Base-by-base conservation (phyloP, 1,284 basidiomycete genomes). In the Phellopilus nigrolimitatus region DNA sequence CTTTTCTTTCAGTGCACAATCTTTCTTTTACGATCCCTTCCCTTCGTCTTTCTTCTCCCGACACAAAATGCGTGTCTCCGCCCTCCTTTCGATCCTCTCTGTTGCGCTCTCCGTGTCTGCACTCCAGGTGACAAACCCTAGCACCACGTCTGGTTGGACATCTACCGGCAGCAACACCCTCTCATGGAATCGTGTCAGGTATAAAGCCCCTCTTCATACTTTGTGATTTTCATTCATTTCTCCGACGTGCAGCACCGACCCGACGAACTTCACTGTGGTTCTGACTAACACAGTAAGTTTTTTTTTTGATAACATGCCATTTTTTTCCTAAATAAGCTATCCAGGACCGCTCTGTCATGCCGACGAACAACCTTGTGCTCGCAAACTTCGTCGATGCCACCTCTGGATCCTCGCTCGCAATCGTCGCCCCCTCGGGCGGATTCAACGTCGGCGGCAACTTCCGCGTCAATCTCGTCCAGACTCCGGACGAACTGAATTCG, bases 381-480 rank as follows among this genome's bases (percentile, higher is more conserved):
- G 66, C 66, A 22, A 69, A 76, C 22, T 60, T 72, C 22, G 77
- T 84, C 40, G 69, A 76, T 47, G 77, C 74, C 17, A 68, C 64
- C 31, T 47, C 62, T 1, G 64, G 63, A 33, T 43, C 53, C 10
- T 63, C 58, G 2, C 60, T 68, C 34, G 56, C 55, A 6, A 68
- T 82, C 47, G 72, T 68, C 61, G 66, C 79, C 7, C 82, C 84
- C 1, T 74, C 68, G 49, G 73, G 70, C 33, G 82, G 82, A 7
- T 87, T 80, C 78, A 74, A 76, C 8, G 54, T 65, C 13, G 82
- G 82, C 55, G 50, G 57, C 24, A 68, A 62, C 47, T 89, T 75
- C 77, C 81, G 79, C 50, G 73, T 92, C 65, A 89, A 91, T 71
- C 65, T 92, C 28, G 78, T 84, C 57, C 59, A 71, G 60, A 71